These are phyloP conservation scores for Ophiostoma ulmi DNA, from an alignment of 2,329 filamentous ascomycete species.

Conservation along the genomic window DNA sequence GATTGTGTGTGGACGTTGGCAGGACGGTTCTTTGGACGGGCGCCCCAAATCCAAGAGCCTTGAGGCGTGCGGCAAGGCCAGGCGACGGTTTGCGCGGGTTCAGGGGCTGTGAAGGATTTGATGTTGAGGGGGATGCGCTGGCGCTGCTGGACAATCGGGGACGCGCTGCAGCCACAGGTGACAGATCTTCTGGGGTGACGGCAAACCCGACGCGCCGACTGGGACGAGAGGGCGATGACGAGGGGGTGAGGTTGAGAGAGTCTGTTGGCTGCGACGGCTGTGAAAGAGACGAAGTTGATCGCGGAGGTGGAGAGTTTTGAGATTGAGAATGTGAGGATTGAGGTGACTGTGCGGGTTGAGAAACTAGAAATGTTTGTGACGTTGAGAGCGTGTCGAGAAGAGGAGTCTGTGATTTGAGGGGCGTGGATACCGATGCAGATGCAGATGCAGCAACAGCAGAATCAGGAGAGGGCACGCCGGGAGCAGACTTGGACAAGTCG, in stretches of 20 bases:
- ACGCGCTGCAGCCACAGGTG: conserved; percentile 3
- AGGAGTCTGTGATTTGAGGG: conserved; percentile 28
- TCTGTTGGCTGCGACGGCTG: background rate
- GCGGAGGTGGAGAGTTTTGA: background rate
- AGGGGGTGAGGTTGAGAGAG: conserved; percentile 20
- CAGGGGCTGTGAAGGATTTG: conserved; percentile 13
- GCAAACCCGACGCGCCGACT: conserved; percentile 26
- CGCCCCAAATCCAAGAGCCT: conserved; percentile 57
- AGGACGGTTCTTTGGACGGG: conserved; percentile 37
- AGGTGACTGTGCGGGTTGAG: background rate
- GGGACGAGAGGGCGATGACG: conserved; percentile 23
- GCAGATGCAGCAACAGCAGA: conserved; percentile 17
- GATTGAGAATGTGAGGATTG: conserved; percentile 6
- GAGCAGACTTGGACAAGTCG: conserved; percentile 19
- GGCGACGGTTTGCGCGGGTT: conserved; percentile 56
- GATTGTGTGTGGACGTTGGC: conserved; percentile 32
- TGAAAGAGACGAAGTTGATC: background rate
- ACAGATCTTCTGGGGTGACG: conserved; percentile 1
- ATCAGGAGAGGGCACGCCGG: conserved; percentile 11
- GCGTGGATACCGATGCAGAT: background rate
- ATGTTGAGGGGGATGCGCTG: conserved; percentile 29
- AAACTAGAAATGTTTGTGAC: conserved; percentile 14
- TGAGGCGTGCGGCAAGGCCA: conserved; percentile 59
- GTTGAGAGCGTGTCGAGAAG: conserved; percentile 26
- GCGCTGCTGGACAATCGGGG: conserved; percentile 11